phyloP scores from a whole-genome alignment of 371 early-diverging fungal genomes.

The Lichtheimia ramosa region DNA sequence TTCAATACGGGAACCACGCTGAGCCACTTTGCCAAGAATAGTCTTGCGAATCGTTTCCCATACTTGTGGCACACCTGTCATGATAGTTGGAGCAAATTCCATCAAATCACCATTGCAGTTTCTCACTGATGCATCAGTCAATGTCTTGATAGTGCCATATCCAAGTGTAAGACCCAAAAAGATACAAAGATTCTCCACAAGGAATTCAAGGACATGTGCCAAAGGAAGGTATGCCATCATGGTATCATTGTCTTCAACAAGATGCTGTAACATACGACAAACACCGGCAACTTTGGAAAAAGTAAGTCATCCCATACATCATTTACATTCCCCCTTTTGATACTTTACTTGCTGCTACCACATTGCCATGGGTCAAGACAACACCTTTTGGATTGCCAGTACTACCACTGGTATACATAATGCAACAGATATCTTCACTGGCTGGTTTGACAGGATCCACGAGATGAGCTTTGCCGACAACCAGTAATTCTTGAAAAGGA shows the following conservation, averaged over 20 bases:
- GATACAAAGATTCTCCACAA: conserved; percentile 69
- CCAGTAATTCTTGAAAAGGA: conserved; percentile 56
- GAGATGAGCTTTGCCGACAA: conserved; percentile 65
- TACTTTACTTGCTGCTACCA: conserved; percentile 76
- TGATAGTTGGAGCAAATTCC: conserved; percentile 79
- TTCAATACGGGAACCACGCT: conserved; percentile 18
- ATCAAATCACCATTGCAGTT: conserved; percentile 79
- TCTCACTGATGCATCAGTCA: conserved; percentile 83
- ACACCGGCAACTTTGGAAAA: conserved; percentile 48
- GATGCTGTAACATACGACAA: conserved; percentile 37
- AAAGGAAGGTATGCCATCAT: conserved; percentile 94
- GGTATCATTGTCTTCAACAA: conserved; percentile 46
- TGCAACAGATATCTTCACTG: conserved; percentile 72
- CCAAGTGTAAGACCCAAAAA: conserved; percentile 73
- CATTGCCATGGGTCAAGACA: conserved; percentile 65
- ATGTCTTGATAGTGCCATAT: conserved; percentile 79
- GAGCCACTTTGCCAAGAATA: conserved; percentile 54
- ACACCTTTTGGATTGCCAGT: conserved; percentile 83
- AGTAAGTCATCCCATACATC: neutral
- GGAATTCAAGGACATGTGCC: conserved; percentile 85
- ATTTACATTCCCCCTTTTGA: neutral
- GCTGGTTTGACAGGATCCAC: conserved; percentile 54
- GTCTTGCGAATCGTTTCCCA: conserved; percentile 85
- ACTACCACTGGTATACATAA: conserved; percentile 86
- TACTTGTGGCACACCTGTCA: conserved; percentile 85